phyloP scores from a whole-genome alignment of 805 yeast species.

The Starmerella ratchasimensis region DNA sequence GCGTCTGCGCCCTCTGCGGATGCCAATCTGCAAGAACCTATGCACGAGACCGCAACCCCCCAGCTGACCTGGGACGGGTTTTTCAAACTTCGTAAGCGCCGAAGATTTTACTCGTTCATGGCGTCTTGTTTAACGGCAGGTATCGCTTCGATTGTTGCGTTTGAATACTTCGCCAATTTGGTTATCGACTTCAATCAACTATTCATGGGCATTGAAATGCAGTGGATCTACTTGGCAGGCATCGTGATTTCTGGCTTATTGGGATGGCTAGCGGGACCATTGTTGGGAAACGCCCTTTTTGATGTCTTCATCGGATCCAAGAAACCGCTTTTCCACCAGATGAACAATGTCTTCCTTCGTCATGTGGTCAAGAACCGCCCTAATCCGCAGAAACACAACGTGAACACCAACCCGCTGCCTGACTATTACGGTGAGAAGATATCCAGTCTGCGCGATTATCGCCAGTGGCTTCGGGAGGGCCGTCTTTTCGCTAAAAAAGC shows the following conservation, averaged over 20 bases:
- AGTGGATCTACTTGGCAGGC: constrained; percentile 63
- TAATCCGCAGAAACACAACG: constrained; percentile 77
- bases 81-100: constrained; percentile 58
- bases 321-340: constrained; percentile 27
- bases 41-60: not conserved
- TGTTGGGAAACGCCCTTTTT: constrained; percentile 60
- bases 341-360: constrained; percentile 60
- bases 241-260: constrained; percentile 56
- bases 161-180: constrained; percentile 62
- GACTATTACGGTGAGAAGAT: constrained; percentile 97
- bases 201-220: constrained; percentile 80
- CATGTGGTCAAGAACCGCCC: constrained; percentile 70
- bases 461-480: constrained; percentile 93
- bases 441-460: constrained; percentile 69
- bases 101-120: constrained; percentile 52
- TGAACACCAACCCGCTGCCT: constrained; percentile 80
- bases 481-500: constrained; percentile 48
- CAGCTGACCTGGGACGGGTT: constrained; percentile 58
- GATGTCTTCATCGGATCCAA: constrained; percentile 25
- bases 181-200: constrained; percentile 81
- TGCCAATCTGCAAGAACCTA: not conserved
- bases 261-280: constrained; percentile 76
- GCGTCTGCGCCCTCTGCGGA: not conserved
- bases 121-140: constrained; percentile 59
- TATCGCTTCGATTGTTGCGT: constrained; percentile 51